Conservation (phyloP, 306 rosid species). For the Boehmeria nivea region DNA sequence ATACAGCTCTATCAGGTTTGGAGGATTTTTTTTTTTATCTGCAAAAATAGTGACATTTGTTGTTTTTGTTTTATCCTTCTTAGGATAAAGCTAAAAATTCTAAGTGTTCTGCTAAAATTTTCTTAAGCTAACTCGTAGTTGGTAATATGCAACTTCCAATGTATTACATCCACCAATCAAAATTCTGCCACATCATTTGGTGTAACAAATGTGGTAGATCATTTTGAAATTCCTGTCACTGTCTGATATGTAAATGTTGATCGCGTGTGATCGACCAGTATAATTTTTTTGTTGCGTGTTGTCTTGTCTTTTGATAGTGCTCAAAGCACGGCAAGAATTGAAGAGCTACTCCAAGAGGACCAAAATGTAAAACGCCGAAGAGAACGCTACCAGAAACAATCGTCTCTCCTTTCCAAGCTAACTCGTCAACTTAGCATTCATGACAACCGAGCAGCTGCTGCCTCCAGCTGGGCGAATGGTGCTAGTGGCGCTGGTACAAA, state of each 20-base stretch:
- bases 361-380: slow-evolving; percentile 79
- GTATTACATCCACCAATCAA: neutral
- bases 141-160: no score
- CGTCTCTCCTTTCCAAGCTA: slow-evolving; percentile 84
- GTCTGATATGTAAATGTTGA: no score
- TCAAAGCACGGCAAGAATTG: slow-evolving; percentile 84
- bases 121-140: neutral
- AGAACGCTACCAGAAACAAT: slow-evolving; percentile 77
- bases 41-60: neutral
- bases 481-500: slow-evolving; percentile 34
- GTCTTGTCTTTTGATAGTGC: slow-evolving; percentile 40
- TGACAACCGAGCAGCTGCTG: slow-evolving; percentile 80
- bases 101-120: no score
- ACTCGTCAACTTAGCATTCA: slow-evolving; percentile 90
- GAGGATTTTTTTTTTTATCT: slow-evolving; percentile 11
- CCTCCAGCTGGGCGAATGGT: slow-evolving; percentile 77
- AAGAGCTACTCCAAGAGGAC: slow-evolving; percentile 89
- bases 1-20: slow-evolving; percentile 88
- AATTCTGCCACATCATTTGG: neutral
- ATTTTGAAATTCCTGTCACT: no score
- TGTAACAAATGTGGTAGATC: neutral
- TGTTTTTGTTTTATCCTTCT: neutral
- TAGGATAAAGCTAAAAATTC: neutral
- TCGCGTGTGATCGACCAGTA: no score
- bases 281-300: no score